These are phyloP conservation scores for Ensete ventricosum DNA, from an alignment of 176 grass and related monocot genomes.

Conservation along the genomic window DNA sequence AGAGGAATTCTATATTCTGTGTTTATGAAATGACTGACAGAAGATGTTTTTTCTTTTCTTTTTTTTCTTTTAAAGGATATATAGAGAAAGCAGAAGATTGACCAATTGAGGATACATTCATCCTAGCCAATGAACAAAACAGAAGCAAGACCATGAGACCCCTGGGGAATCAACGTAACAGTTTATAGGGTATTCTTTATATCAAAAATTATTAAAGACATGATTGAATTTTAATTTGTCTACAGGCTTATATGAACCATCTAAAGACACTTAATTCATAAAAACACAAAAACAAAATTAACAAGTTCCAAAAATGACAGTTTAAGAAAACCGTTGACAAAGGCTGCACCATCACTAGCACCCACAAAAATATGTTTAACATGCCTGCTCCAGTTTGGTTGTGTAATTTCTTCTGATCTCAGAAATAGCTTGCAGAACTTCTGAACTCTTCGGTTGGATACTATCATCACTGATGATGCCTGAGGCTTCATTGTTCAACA, in stretches of 20 bases:
- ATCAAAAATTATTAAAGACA: too few relatives aligned
- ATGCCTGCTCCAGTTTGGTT: slow-evolving; percentile 91
- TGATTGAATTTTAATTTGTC: too few relatives aligned
- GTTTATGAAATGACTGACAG: too few relatives aligned
- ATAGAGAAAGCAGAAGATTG: too few relatives aligned
- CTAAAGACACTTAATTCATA: neutral
- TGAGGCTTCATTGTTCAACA: slow-evolving; percentile 47
- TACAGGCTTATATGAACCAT: neutral
- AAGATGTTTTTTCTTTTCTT: too few relatives aligned
- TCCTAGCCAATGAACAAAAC: too few relatives aligned
- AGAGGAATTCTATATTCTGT: too few relatives aligned
- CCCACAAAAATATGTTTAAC: neutral
- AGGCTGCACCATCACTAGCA: neutral
- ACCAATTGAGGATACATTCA: too few relatives aligned
- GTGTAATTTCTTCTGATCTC: slow-evolving; percentile 77
- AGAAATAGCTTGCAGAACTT: slow-evolving; percentile 54
- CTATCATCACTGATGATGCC: slow-evolving; percentile 30
- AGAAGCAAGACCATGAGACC: too few relatives aligned
- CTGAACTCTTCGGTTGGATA: slow-evolving; percentile 34
- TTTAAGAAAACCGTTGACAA: neutral
- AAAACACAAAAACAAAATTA: neutral
- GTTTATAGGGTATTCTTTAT: neutral
- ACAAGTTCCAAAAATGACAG: neutral
- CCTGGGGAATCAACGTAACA: neutral
- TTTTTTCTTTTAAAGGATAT: too few relatives aligned